phyloP scores from a whole-genome alignment of 495 filamentous ascomycete genomes.

The Evernia prunastri region DNA sequence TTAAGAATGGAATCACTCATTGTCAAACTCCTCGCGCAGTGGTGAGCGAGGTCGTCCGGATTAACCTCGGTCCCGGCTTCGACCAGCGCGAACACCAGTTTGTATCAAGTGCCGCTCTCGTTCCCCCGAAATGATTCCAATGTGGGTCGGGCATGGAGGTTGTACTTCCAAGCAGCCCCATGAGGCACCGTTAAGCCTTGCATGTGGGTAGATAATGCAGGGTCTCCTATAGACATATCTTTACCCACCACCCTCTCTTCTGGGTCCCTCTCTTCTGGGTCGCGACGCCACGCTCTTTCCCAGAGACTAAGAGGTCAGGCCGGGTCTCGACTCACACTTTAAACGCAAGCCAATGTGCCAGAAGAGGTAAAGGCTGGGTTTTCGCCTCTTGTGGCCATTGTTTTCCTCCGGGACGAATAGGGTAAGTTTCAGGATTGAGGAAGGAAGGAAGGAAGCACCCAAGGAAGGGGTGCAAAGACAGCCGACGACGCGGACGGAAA shows the following conservation, averaged over 20 bases:
- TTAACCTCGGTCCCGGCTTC: not conserved
- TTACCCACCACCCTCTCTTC: not conserved
- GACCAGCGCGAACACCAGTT: not conserved
- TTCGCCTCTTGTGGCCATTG: not conserved
- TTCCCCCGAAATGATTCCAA: not conserved
- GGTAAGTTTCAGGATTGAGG: not conserved
- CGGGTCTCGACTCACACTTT: not conserved
- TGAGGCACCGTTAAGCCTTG: constrained; percentile 3
- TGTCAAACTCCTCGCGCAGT: not conserved
- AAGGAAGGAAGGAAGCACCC: not conserved
- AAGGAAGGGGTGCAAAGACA: not conserved
- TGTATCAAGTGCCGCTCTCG: not conserved
- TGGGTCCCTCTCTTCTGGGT: not conserved
- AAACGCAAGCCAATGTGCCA: not conserved
- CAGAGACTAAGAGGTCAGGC: not conserved
- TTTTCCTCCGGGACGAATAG: not conserved
- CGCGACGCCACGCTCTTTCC: not conserved
- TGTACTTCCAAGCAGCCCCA: not conserved
- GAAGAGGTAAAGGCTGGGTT: not conserved
- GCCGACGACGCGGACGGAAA: not conserved
- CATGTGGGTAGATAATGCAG: not conserved
- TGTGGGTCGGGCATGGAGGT: not conserved
- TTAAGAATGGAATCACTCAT: not conserved
- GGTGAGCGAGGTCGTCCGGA: not conserved
- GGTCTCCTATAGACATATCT: not conserved